A percentile compares a stretch with the other conserved stretches of the same genome.
phyloP scores from a whole-genome alignment of 2,329 filamentous ascomycete genomes.

The Penicillium sclerotigenum region DNA sequence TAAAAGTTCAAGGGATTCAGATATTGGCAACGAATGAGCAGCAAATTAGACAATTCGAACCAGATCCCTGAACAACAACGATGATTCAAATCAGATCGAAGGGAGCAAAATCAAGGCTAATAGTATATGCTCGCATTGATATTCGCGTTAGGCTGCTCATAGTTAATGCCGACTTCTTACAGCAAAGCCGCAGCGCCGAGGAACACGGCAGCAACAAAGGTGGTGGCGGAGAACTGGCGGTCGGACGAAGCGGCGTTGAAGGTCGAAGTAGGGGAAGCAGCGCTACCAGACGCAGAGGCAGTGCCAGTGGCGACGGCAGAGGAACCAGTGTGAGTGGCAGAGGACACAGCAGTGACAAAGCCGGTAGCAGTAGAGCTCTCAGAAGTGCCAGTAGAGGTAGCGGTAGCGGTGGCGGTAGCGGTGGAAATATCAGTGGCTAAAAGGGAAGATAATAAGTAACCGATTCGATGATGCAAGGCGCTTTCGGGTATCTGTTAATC shows the following conservation, averaged over 20 bases:
- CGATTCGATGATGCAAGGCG: neutral
- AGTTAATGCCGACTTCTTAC: slow-evolving; percentile 19
- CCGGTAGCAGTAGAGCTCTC: slow-evolving; percentile 26
- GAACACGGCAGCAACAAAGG: slow-evolving; percentile 42
- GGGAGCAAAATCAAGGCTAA: slow-evolving; percentile 15
- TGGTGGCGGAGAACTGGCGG: slow-evolving; percentile 36
- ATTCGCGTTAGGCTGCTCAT: neutral
- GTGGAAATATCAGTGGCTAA: slow-evolving; percentile 20
- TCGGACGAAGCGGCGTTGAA: slow-evolving; percentile 27
- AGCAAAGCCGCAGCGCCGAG: slow-evolving; percentile 41
- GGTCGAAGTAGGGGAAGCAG: slow-evolving; percentile 20
- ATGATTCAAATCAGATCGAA: slow-evolving; percentile 5
- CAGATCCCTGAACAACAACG: neutral
- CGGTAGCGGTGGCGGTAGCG: slow-evolving; percentile 27
- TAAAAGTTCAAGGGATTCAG: neutral
- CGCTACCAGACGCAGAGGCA: slow-evolving; percentile 15
- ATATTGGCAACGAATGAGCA: slow-evolving; percentile 1
- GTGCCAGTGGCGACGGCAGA: slow-evolving; percentile 24
- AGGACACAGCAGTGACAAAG: slow-evolving; percentile 22
- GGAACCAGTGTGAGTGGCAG: slow-evolving; percentile 12
- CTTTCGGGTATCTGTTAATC: slow-evolving; percentile 6
- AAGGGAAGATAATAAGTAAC: slow-evolving; percentile 9
- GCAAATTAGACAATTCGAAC: slow-evolving; percentile 3
- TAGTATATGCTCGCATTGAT: slow-evolving; percentile 10
- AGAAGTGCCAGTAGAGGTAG: slow-evolving; percentile 2